Base-by-base conservation (phyloP, 2,329 filamentous ascomycete species). In the Trichoderma aggressivum region DNA sequence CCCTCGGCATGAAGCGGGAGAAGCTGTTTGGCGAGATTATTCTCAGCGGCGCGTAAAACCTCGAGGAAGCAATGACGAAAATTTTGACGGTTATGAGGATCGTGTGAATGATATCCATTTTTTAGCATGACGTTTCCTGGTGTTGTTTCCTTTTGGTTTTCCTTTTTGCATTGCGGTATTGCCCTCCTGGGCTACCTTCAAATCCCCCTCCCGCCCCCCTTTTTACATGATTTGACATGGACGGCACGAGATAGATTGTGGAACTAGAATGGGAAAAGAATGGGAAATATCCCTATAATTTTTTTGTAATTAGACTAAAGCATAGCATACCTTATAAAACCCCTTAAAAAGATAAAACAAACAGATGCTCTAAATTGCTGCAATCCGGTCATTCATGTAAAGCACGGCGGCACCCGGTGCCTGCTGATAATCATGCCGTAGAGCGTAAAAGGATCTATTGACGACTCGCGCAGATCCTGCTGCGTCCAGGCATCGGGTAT, bases 21-120 rank as follows among this genome's bases (percentile, higher is more conserved):
- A 72, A 71, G 63, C 47, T 72, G n/a, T 70, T 72, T 63, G 71
- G 71, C 7, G 71, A 71, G 62, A 59, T 72, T 26, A 34, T 72
- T 8, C 34, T 30, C 21, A 32, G 24, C 11, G 69, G 24, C 12
- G 71, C 32, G 5, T 72, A 34, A 66, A 50, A 11, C 5, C 2
- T 21, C 47, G 11, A 36, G 50, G 12, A n/a, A 24, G 10, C 24
- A 39, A 16, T 1, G 3, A 36, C 12, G 24, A 21, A 34, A 24
- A 6, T 53, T n/a, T 5, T 28, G 24, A 47, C 18, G 5, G 47
- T 32, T 32, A 34, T 50, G 39, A 63, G 26, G n/a, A 53, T 32
- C 28, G n/a, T 24, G 16, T 56, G 21, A 56, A 66, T 66, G 47
- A 21, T 56, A 28, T 30, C 50, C 32, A 56, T n/a, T 24, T 18